These are phyloP conservation scores for Blastobotrys chiropterorum DNA, from an alignment of 805 yeast species.

Conservation along the genomic window DNA sequence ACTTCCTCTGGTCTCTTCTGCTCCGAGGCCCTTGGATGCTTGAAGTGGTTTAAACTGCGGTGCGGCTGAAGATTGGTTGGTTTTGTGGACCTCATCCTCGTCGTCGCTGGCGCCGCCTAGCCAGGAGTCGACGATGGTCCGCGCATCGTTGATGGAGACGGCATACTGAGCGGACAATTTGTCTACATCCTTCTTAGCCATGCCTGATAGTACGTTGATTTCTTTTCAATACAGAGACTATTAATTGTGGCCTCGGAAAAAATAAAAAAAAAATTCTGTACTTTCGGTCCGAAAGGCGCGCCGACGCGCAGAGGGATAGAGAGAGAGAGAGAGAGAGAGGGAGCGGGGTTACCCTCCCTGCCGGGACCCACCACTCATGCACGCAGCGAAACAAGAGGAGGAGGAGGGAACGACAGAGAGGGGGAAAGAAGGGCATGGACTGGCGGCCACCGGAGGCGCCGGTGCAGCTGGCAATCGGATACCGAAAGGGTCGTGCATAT, in stretches of 20 bases:
- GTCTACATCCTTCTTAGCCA: conserved; percentile 10
- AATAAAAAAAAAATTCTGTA: neutral
- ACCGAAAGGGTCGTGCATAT: neutral
- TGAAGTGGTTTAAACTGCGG: neutral
- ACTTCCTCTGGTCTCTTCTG: conserved; percentile 3
- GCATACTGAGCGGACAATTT: conserved; percentile 23
- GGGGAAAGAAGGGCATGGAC: neutral
- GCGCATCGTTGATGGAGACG: conserved; percentile 23
- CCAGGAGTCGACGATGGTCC: conserved; percentile 24
- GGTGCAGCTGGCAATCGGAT: neutral
- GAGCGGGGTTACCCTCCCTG: neutral
- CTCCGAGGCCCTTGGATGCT: conserved; percentile 11
- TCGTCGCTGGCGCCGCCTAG: conserved; percentile 11
- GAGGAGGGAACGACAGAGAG: neutral
- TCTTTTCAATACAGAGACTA: no score
- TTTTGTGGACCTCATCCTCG: neutral
- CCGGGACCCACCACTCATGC: neutral
- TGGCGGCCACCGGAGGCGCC: neutral
- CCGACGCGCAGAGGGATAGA: neutral
- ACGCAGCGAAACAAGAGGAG: no score
- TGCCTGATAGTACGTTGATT: neutral
- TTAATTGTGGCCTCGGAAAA: neutral
- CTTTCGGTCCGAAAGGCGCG: neutral
- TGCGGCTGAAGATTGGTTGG: neutral
- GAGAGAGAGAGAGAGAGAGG: no score